phyloP scores from a whole-genome alignment of 768 basidiomycete species.

The Lepiota brunneoincarnata region DNA sequence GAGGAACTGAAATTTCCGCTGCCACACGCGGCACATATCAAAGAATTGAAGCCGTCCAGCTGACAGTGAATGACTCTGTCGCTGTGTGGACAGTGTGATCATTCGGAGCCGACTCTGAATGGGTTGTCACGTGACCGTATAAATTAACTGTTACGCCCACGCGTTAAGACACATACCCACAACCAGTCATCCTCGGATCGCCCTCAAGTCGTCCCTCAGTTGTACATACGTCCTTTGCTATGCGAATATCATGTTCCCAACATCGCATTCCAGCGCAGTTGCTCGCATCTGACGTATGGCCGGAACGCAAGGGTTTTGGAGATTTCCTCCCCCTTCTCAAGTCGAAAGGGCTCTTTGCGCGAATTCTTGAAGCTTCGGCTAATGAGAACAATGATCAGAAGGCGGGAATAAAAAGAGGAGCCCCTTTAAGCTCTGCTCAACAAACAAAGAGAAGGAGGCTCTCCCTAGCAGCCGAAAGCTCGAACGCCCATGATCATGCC shows the following conservation, averaged over 20 bases:
- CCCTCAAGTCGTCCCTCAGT: neutral
- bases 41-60: too few relatives aligned
- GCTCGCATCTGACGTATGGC: constrained; percentile 9
- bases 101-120: too few relatives aligned
- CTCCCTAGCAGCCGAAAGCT: neutral
- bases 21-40: too few relatives aligned
- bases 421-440: neutral
- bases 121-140: too few relatives aligned
- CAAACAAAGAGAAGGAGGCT: constrained; percentile 1
- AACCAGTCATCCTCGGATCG: neutral
- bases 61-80: too few relatives aligned
- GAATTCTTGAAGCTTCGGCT: neutral
- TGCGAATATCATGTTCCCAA: constrained; percentile 13
- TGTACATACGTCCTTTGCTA: neutral
- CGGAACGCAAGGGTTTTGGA: neutral
- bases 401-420: constrained; percentile 5
- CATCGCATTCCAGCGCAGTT: neutral
- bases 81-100: too few relatives aligned
- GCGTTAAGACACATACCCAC: too few relatives aligned
- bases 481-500: neutral
- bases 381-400: neutral
- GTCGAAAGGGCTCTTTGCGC: constrained; percentile 5
- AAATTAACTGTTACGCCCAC: too few relatives aligned
- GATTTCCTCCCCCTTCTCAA: constrained; percentile 4
- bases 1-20: too few relatives aligned